Percentiles rank a stretch among this genome's conserved stretches.
phyloP scores from a whole-genome alignment of 371 early-diverging fungal species.

The Apophysomyces variabilis region DNA sequence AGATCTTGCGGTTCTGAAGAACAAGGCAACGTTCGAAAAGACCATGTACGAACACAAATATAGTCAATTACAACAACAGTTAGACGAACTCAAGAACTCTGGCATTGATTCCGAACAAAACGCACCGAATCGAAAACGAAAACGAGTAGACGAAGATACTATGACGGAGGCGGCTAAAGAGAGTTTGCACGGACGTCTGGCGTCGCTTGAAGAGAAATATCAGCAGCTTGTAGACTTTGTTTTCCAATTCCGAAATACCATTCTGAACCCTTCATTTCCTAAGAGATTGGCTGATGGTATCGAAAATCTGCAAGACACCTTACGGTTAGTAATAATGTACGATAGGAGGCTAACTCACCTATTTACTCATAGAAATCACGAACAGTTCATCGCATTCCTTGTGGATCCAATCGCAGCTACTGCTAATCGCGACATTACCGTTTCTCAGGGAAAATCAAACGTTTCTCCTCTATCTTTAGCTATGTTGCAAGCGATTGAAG shows the following conservation, averaged over 20 bases:
- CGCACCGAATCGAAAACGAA: background rate
- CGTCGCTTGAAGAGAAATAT: constrained; percentile 9
- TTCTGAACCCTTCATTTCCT: constrained; percentile 20
- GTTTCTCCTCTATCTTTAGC: background rate
- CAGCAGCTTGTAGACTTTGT: constrained; percentile 17
- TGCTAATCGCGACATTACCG: background rate
- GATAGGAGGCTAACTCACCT: background rate
- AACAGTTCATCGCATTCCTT: constrained; percentile 17
- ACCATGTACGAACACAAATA: constrained; percentile 6
- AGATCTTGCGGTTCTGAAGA: background rate
- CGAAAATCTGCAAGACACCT: constrained; percentile 1
- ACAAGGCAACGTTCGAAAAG: background rate
- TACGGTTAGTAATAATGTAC: background rate
- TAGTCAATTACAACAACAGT: background rate
- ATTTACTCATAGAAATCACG: constrained; percentile 15
- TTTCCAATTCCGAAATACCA: constrained; percentile 18
- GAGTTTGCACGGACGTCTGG: background rate
- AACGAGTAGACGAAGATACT: constrained; percentile 1
- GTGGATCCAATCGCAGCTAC: constrained; percentile 23
- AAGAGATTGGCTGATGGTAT: constrained; percentile 10
- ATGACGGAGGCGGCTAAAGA: background rate
- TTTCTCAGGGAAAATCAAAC: background rate
- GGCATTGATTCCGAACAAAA: background rate
- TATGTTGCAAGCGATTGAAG: constrained; percentile 9
- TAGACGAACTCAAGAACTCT: background rate